Base-by-base conservation (phyloP, 306 rosid genomes). In the Cicer yamashitae region DNA sequence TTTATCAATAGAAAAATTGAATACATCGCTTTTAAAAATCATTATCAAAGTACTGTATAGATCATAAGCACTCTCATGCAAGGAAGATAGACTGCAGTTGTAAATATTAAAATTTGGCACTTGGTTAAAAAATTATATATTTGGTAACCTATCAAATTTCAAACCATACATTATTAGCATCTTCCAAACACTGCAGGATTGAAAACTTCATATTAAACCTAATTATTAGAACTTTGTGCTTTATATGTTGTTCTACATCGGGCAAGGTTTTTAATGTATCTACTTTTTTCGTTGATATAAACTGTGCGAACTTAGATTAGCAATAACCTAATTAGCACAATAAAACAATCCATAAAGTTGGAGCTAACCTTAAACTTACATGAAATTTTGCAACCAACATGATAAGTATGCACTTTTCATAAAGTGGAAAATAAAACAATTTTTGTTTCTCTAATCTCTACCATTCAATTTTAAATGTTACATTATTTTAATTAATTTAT, bases 351-450 rank as follows among this genome's bases (percentile, higher is more conserved):
- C 10, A 7, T 7, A 60, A 10, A 60, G 44, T 60, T 60, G 18
- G 5, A 30, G 1, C 44, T 30, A 59, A 60, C 66, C 66, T 60
- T 60, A 34, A 60, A 12, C 66, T 3, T 12, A 59, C 44, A 59
- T 59, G 6, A 30, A 34, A 7, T 60, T 34, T 60, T 60, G 45
- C 45, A 60, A 60, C 20, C 20, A 60, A 13, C 20, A 7, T 34
- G 20, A 60, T 60, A 60, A 38, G 17, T 60, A 11, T 60, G 66
- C 66, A 60, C 66, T 60, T 60, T 60, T 60, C 18, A 60, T 60
- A 6, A 60, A 60, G 10, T 34, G 18, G 44, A 60, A 59, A 60
- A 60, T 17, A 60, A 60, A 64, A 45, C 10, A 79, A 37, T 13
- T 66, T 45, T 51, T 20, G 7, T 30, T 30, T 48, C 15, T 30